phyloP scores from a whole-genome alignment of 1,284 basidiomycete species.

The Ustilago tritici region DNA sequence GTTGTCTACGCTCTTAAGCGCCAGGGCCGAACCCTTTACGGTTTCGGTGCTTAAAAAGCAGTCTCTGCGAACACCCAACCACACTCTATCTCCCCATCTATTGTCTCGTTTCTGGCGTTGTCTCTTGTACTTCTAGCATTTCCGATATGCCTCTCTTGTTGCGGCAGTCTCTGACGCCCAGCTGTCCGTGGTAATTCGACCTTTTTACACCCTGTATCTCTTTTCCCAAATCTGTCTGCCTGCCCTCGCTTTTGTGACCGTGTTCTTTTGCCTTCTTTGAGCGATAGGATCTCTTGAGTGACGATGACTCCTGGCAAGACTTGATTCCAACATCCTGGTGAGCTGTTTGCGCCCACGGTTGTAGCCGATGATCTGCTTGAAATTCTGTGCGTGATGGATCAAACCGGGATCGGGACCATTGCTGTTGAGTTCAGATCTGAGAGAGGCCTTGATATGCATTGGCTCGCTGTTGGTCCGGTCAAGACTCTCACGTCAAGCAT shows the following conservation, averaged over 20 bases:
- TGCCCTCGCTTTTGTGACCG: neutral
- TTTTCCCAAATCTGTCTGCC: neutral
- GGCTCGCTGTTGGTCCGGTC: no score
- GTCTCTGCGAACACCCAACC: neutral
- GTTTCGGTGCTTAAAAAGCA: constrained; percentile 66
- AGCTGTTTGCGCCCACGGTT: neutral
- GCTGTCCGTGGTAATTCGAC: constrained; percentile 48
- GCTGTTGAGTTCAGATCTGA: neutral
- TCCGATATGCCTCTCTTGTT: constrained; percentile 52
- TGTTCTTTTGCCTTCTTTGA: neutral
- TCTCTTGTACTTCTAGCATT: constrained; percentile 56
- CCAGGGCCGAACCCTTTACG: constrained; percentile 82
- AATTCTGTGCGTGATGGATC: neutral
- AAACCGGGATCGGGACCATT: neutral
- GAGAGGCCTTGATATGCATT: neutral
- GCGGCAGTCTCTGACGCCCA: constrained; percentile 50
- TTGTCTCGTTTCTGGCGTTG: constrained; percentile 47
- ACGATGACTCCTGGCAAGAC: neutral
- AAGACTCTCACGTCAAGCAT: no score
- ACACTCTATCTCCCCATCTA: constrained; percentile 9
- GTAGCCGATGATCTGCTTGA: neutral
- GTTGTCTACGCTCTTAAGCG: constrained; percentile 95
- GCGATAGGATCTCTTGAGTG: neutral
- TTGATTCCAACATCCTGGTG: neutral
- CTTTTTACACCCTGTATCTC: constrained; percentile 44